phyloP scores from a whole-genome alignment of 805 yeast genomes.

The Suhomyces faveliae region DNA sequence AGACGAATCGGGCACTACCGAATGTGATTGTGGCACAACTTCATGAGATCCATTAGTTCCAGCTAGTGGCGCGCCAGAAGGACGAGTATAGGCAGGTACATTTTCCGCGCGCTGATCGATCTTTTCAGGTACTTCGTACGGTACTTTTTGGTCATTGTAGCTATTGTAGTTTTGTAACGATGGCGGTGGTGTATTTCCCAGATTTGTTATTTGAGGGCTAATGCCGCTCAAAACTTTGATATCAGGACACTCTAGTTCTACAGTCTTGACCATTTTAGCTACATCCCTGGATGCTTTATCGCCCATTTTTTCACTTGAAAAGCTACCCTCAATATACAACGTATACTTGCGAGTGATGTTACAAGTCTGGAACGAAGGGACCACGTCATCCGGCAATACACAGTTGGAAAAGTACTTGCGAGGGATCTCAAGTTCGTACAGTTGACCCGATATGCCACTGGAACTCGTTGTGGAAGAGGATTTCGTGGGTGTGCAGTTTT shows the following conservation, averaged over 20 bases:
- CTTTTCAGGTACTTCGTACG: background rate
- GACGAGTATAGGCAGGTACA: background rate
- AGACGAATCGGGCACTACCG: background rate
- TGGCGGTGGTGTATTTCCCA: conserved; percentile 1
- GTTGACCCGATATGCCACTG: conserved; percentile 5
- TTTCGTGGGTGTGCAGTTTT: conserved; percentile 27
- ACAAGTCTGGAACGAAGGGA: conserved; percentile 58
- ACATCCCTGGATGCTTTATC: conserved; percentile 17
- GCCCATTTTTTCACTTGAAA: conserved; percentile 22
- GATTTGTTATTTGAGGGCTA: conserved; percentile 23
- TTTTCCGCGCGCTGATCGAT: background rate
- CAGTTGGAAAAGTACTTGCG: conserved; percentile 37
- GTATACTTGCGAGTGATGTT: conserved; percentile 49
- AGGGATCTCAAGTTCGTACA: conserved; percentile 48
- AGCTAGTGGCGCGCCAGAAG: background rate
- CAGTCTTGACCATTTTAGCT: conserved; percentile 21
- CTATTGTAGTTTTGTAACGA: background rate
- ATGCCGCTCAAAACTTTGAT: conserved; percentile 37
- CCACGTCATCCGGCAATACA: conserved; percentile 44
- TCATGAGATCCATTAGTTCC: too few relatives aligned
- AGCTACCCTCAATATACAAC: conserved; percentile 32
- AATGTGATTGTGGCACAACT: background rate
- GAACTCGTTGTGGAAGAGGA: conserved; percentile 20
- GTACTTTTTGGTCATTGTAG: background rate
- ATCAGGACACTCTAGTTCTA: conserved; percentile 32